phyloP scores from a whole-genome alignment of 495 filamentous ascomycete genomes.

The Aspergillus sclerotiicarbonarius region DNA sequence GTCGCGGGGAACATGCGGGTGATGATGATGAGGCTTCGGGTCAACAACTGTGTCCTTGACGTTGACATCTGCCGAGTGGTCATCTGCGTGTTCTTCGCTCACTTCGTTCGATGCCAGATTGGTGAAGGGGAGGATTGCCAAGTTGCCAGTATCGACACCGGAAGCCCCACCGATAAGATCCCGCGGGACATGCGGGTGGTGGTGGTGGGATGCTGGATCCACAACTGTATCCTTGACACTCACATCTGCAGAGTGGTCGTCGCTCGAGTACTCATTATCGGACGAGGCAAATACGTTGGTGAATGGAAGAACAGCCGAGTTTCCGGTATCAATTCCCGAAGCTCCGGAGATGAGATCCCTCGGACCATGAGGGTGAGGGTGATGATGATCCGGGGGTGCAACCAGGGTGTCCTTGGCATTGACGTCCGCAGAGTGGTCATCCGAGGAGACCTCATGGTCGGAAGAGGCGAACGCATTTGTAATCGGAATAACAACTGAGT shows the following conservation, averaged over 20 bases:
- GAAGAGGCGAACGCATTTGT: neutral
- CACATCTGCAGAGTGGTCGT: constrained; percentile 12
- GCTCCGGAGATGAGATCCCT: neutral
- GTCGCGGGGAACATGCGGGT: neutral
- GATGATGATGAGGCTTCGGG: neutral
- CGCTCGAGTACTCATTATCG: neutral
- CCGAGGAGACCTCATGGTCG: constrained; percentile 27
- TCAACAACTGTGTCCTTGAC: neutral
- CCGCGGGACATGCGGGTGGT: neutral
- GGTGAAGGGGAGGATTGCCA: neutral
- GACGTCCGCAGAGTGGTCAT: constrained; percentile 25
- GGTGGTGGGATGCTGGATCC: neutral
- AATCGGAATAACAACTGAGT: neutral
- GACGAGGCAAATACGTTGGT: neutral
- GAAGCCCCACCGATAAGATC: constrained; percentile 2
- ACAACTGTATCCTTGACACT: neutral
- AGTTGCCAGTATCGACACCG: constrained; percentile 11
- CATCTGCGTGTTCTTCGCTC: neutral
- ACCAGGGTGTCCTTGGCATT: neutral
- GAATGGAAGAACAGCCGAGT: neutral
- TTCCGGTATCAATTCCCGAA: neutral
- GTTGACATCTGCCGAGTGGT: neutral
- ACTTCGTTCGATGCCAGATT: neutral
- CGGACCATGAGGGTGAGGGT: neutral
- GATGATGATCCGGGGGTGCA: neutral